Conservation (phyloP, 225 moss, liverwort and hornwort species). For the Pleurozium schreberi region DNA sequence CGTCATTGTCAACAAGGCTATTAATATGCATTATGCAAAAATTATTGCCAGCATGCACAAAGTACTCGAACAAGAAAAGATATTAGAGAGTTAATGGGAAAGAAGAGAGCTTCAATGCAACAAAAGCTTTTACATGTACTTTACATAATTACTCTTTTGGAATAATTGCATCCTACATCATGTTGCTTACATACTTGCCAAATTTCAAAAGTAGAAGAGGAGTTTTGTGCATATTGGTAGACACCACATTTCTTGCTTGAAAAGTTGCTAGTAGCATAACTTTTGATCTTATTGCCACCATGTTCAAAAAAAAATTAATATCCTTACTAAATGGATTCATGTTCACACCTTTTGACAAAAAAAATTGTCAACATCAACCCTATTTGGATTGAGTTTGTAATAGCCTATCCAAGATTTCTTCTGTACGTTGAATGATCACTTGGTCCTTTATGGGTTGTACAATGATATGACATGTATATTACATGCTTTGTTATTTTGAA, state of each 20-base stretch:
- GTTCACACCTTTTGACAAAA: neutral
- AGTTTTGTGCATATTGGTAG: accelerated
- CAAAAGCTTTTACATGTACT: neutral
- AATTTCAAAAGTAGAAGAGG: neutral
- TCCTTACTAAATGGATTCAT: neutral
- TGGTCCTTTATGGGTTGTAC: too few relatives aligned
- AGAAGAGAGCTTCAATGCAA: too few relatives aligned
- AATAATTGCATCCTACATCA: neutral
- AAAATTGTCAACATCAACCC: too few relatives aligned
- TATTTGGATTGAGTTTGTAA: too few relatives aligned
- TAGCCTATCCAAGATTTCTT: too few relatives aligned
- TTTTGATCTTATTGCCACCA: too few relatives aligned
- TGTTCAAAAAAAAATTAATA: too few relatives aligned
- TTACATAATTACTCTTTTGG: neutral
- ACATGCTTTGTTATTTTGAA: too few relatives aligned
- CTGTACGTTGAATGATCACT: too few relatives aligned
- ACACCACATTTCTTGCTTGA: neutral
- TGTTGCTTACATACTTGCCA: neutral
- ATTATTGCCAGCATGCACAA: accelerated
- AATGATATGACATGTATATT: too few relatives aligned
- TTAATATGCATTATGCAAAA: neutral
- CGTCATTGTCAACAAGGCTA: neutral
- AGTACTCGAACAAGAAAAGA: neutral
- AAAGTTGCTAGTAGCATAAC: neutral
- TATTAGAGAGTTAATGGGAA: too few relatives aligned